Evolutionary conservation across 2,329 filamentous ascomycete genomes (phyloP).

Genomic region (Xylariaceae sp.): DNA sequence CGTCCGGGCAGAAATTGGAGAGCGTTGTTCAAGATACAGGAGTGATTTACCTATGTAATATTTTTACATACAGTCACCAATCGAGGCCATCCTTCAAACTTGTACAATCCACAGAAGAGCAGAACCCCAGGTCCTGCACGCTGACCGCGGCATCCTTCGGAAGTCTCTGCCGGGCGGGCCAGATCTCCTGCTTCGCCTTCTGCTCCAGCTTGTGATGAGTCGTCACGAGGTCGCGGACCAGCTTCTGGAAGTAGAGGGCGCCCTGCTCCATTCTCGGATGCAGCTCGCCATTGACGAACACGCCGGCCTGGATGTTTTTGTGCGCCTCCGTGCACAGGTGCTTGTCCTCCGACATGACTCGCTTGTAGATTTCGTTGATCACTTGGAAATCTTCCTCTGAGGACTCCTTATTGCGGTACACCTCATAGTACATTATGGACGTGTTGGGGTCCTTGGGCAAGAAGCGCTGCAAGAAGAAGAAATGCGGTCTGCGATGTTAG

Average conservation of each 20-base stretch:
- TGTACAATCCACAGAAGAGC: constrained; percentile 15
- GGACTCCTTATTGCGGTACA: constrained; percentile 56
- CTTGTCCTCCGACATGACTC: constrained; percentile 61
- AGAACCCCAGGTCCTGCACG: constrained; percentile 14
- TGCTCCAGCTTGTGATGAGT: constrained; percentile 45
- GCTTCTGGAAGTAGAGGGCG: constrained; percentile 51
- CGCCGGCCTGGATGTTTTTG: constrained; percentile 54
- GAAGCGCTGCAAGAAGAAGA: constrained; percentile 60
- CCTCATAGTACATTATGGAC: constrained; percentile 56
- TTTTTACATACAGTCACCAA: constrained; percentile 7
- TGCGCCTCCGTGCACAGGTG: constrained; percentile 55
- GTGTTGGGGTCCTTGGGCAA: constrained; percentile 47
- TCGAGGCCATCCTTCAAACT: constrained; percentile 17
- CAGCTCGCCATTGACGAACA: constrained; percentile 59
- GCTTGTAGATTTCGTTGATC: constrained; percentile 57
- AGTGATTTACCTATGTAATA: neutral
- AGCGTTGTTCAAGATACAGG: neutral
- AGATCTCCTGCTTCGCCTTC: constrained; percentile 42
- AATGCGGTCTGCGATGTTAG: constrained; percentile 42
- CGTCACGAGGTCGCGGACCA: constrained; percentile 43
- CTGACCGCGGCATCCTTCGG: constrained; percentile 3
- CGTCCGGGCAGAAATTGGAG: neutral
- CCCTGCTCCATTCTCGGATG: constrained; percentile 58
- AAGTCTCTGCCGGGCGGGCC: constrained; percentile 39
- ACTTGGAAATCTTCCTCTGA: constrained; percentile 53